Evolutionary conservation across 441 rosid species (phyloP).

Genomic region (Jatropha multifida): DNA sequence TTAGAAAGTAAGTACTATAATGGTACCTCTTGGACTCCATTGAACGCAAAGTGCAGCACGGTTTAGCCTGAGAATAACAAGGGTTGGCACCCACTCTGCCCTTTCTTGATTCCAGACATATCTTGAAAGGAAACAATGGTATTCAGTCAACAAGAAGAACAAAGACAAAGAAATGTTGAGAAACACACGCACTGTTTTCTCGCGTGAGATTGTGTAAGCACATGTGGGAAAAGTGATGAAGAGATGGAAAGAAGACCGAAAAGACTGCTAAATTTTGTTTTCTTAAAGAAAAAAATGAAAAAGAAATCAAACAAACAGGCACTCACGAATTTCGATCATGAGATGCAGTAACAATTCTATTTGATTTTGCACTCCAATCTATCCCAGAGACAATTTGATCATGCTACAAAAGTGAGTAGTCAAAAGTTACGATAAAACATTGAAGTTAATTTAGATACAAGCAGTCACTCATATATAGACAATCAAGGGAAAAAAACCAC

Average conservation of each 20-base stretch:
- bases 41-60: constrained; percentile 96
- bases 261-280: not conserved
- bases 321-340: constrained; percentile 99
- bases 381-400: constrained; percentile 96
- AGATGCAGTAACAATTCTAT: constrained; percentile 85
- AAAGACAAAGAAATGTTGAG: not conserved
- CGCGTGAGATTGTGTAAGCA: too few relatives aligned
- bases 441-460: not conserved
- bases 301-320: constrained; percentile 18
- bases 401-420: constrained; percentile 46
- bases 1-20: not conserved
- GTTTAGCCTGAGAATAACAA: constrained; percentile 94
- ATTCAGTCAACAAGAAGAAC: constrained; percentile 19
- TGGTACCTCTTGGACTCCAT: constrained; percentile 93
- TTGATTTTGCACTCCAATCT: constrained; percentile 91
- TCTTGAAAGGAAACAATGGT: constrained; percentile 38
- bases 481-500: not conserved
- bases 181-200: not conserved
- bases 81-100: constrained; percentile 88
- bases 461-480: not conserved
- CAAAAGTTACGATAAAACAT: not conserved
- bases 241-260: not conserved
- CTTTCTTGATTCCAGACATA: constrained; percentile 95
- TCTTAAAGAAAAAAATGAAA: not conserved
- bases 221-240: not conserved